Base-by-base conservation (phyloP, 768 basidiomycete genomes). In the Stropharia rugosoannulata region DNA sequence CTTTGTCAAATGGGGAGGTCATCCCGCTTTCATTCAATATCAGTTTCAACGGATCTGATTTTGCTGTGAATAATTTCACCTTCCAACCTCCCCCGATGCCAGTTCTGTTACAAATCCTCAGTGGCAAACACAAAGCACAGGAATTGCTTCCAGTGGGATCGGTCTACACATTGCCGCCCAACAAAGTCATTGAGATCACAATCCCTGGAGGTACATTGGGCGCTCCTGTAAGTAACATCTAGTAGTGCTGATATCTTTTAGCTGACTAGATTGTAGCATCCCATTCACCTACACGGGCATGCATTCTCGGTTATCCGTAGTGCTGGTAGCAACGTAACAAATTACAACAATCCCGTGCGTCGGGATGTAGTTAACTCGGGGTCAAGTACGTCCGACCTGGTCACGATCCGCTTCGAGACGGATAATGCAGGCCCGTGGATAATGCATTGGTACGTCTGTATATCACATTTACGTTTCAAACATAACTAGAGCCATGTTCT, bases 391-490 rank as follows among this genome's bases (percentile, higher is more conserved):
- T 40, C 27, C 6, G 74, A 75, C 56, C 68, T 70, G 25, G 76
- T 80, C 37, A 79, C 76, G 9, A 73, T 88, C 46, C 75, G 84
- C 36, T 86, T 83, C 70, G 64, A 67, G 19, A 81, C 86, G 1
- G 81, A 88, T 65, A 88, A 86, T 68, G 73, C 83, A n/a, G 84
- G 84, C 11, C 80, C 79, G 13, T 83, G 82, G 76, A 62, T 71
- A 45, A 46, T 71, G 39, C 67, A 68, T 54, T 70, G 69, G 68
- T 69, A 25, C 15, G 66, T 58, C 5, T 29, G 27, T 13, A 52
- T 11, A n/a, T 6, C 8, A 38, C 13, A 2, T 3, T 38, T 19
- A 1, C n/a, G 19, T 13, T 36, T 13, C 12, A 12, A 0, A n/a
- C 12, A 22, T 8, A 29, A 15, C 8, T 25, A 5, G 8, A 29